Conservation (phyloP, 2,329 filamentous ascomycete species). For the Parafenestella ontariensis region DNA sequence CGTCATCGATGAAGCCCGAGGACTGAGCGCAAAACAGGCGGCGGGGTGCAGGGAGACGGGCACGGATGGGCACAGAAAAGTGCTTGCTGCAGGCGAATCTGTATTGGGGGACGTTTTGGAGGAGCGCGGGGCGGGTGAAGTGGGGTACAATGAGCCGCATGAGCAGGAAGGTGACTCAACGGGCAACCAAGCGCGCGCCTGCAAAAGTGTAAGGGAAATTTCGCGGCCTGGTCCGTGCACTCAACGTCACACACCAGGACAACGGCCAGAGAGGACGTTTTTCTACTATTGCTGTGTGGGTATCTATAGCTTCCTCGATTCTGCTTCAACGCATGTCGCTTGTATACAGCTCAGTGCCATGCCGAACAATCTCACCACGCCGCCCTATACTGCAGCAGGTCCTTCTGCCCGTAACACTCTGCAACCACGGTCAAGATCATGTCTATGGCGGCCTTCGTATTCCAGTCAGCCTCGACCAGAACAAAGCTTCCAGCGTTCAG, state of each 20-base stretch:
- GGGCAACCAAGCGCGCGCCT: conserved; percentile 27
- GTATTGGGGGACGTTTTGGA: conserved; percentile 29
- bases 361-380: conserved; percentile 17
- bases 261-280: not conserved
- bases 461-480: conserved; percentile 53
- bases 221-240: conserved; percentile 22
- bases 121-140: conserved; percentile 40
- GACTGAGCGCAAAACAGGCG: conserved; percentile 25
- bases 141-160: conserved; percentile 41
- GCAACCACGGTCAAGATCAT: conserved; percentile 90
- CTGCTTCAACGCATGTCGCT: not conserved
- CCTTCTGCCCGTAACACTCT: conserved; percentile 88
- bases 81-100: conserved; percentile 25
- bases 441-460: conserved; percentile 74
- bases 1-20: conserved; percentile 31
- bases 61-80: conserved; percentile 10
- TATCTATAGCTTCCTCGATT: not conserved
- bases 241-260: no score
- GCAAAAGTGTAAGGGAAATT: conserved; percentile 16
- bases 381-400: conserved; percentile 78
- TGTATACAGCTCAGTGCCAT: not conserved
- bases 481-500: not conserved
- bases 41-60: conserved; percentile 15
- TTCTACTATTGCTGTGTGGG: not conserved
- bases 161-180: conserved; percentile 39